These are phyloP conservation scores for Spinacia oleracea DNA, from an alignment of 179 eudicot species.

Conservation along the genomic window DNA sequence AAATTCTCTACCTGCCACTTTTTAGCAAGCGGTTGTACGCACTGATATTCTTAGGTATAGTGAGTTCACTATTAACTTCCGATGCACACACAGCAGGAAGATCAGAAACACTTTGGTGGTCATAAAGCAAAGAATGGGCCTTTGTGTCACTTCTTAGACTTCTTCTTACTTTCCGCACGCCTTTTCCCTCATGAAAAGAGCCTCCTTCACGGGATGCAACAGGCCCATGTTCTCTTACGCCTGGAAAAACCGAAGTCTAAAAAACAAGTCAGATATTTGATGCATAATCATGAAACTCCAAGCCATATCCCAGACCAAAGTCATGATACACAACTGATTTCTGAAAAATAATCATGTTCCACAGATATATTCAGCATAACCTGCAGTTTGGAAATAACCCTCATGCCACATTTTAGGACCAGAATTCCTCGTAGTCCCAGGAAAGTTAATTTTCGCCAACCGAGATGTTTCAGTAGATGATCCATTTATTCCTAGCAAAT, in stretches of 20 bases:
- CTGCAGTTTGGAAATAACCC: constrained; percentile 35
- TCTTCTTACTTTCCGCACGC: constrained; percentile 32
- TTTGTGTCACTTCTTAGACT: constrained; percentile 35
- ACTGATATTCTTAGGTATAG: constrained; percentile 36
- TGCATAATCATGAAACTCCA: constrained; percentile 1
- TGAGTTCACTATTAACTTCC: constrained; percentile 24
- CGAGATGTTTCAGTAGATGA: constrained; percentile 36
- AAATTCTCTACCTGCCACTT: constrained; percentile 70
- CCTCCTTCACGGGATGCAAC: constrained; percentile 37
- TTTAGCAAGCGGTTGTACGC: constrained; percentile 61
- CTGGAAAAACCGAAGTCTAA: constrained; percentile 24
- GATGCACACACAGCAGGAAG: constrained; percentile 21
- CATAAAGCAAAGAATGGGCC: constrained; percentile 26
- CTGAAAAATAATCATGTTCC: constrained; percentile 32
- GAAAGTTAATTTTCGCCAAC: constrained; percentile 25
- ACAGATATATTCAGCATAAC: constrained; percentile 34
- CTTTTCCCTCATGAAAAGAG: constrained; percentile 32
- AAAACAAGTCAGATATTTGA: constrained; percentile 19
- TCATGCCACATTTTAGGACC: constrained; percentile 29
- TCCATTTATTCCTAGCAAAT: constrained; percentile 31
- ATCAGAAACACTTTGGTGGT: constrained; percentile 25
- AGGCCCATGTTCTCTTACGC: constrained; percentile 35
- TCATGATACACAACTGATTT: constrained; percentile 16
- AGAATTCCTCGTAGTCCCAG: constrained; percentile 31
- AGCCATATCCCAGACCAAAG: constrained; percentile 11